A percentile compares a stretch with the other conserved stretches of the same genome.
phyloP scores from a whole-genome alignment of 805 yeast species.

The Alloascoidea africana region DNA sequence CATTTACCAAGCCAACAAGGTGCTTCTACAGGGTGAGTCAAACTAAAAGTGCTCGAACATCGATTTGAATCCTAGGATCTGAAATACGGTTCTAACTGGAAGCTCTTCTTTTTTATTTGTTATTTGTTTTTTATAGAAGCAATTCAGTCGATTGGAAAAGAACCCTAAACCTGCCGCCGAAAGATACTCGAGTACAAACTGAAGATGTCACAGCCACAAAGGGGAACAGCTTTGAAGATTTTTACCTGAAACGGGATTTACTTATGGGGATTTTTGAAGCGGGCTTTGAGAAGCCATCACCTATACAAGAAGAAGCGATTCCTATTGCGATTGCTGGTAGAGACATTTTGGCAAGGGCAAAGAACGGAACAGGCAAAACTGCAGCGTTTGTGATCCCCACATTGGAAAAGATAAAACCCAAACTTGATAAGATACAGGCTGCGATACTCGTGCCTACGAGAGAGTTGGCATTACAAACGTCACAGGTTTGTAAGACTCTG shows the following conservation, averaged over 20 bases:
- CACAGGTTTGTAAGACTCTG: constrained; percentile 90
- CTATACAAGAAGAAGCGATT: constrained; percentile 93
- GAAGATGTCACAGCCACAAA: constrained; percentile 89
- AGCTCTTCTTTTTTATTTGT: too few species aligned
- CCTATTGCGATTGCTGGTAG: constrained; percentile 93
- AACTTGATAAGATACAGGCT: constrained; percentile 74
- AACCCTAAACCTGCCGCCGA: constrained; percentile 58
- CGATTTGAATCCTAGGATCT: too few species aligned
- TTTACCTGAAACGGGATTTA: constrained; percentile 79
- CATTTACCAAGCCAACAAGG: too few species aligned
- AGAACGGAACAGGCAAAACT: constrained; percentile 97
- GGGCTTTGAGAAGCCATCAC: constrained; percentile 95
- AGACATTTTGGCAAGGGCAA: constrained; percentile 94
- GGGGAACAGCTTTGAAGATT: constrained; percentile 86
- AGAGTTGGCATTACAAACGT: constrained; percentile 93
- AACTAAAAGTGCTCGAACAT: too few species aligned
- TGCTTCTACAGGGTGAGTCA: too few species aligned
- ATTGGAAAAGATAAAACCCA: constrained; percentile 77
- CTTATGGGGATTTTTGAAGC: constrained; percentile 98
- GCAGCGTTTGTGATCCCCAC: constrained; percentile 95
- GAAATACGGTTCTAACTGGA: too few species aligned
- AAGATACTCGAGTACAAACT: constrained; percentile 88
- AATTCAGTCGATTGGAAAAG: constrained; percentile 48
- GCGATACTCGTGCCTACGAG: constrained; percentile 92
- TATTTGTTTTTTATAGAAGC: too few species aligned